Evolutionary conservation across 1,284 basidiomycete species (phyloP).

Genomic region (Phellopilus nigrolimitatus): DNA sequence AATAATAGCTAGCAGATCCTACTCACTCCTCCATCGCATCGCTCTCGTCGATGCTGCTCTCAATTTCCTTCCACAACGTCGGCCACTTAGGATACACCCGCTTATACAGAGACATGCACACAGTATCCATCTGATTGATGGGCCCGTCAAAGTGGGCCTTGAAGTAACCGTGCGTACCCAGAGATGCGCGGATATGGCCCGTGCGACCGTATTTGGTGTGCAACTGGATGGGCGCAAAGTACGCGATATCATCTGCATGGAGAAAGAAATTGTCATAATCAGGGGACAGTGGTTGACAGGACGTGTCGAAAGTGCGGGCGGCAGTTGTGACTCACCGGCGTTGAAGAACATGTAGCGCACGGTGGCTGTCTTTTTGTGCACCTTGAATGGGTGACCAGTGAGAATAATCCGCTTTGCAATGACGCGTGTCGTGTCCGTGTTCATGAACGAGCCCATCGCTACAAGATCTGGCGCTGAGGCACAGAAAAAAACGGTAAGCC

Average conservation of each 20-base stretch:
- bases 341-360: conserved; percentile 99
- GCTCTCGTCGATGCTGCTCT: conserved; percentile 13
- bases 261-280: too few relatives aligned
- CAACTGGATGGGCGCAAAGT: conserved; percentile 91
- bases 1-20: not conserved
- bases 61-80: conserved; percentile 38
- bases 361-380: conserved; percentile 97
- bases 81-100: conserved; percentile 86
- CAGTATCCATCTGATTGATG: conserved; percentile 93
- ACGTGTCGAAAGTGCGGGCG: too few relatives aligned
- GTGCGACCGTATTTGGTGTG: conserved; percentile 89
- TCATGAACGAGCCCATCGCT: conserved; percentile 85
- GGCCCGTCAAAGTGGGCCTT: conserved; percentile 97
- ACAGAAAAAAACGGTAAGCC: conserved; percentile 1
- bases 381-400: conserved; percentile 95
- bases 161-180: conserved; percentile 99
- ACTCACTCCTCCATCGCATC: conserved; percentile 25
- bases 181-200: conserved; percentile 89
- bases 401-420: conserved; percentile 91
- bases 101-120: conserved; percentile 90
- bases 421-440: conserved; percentile 88
- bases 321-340: conserved; percentile 43
- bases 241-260: conserved; percentile 76
- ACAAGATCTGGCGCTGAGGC: conserved; percentile 75
- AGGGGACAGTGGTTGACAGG: too few relatives aligned